Evolutionary conservation across 495 filamentous ascomycete genomes (phyloP), one percentile per base, ranked within the genome.

Genomic region (Astrocystis sublimbata): DNA sequence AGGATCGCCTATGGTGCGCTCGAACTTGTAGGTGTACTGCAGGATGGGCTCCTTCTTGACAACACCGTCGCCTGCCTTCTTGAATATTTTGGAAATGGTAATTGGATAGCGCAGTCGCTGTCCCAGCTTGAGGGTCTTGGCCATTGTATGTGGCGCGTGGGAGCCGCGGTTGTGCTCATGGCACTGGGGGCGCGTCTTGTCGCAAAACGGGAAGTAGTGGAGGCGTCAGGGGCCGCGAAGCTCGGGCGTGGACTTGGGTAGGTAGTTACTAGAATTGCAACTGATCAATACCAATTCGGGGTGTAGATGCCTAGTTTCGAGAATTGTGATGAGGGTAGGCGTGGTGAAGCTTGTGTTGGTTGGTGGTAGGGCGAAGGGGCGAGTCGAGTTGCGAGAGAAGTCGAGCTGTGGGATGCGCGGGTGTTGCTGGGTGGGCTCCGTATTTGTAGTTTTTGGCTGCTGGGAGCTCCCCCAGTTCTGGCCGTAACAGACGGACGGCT

Each of bases 71-170:
- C 87, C 87, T 6, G 85, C 84, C 67, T 82, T 72, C 75, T 92
- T 92, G 33, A 92, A 85, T 63, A 98, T 81, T 74, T 90, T 87
- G 67, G 86, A 92, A 75, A 99, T 89, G 68, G 92, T 97, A 79
- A 98, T 93, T 62, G 94, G 94, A 76, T 97, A 99, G 74, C 90
- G 90, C 52, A 98, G 83, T 58, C 79, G 77, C 70, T 70, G 71
- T 65, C 86, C 85, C 58, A 88, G 78, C 62, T 69, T 57, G 41
- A 81, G 62, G 19, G 73, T 76, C 64, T 79, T 80, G 52, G 68
- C 65, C 70, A 72, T 72, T 33, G 21, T 42, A 45, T 52, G 65
- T 58, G 59, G 63, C 62, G 36, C 45, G 52, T 58, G 51, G n/a
- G 45, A 52, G 45, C 53, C 61, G 53, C 61, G 61, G 58, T 58